Percentiles rank a stretch among this genome's conserved stretches.
These are phyloP conservation scores for Hypomontagnella submonticulosa DNA, from an alignment of 495 filamentous ascomycete species.

Conservation along the genomic window DNA sequence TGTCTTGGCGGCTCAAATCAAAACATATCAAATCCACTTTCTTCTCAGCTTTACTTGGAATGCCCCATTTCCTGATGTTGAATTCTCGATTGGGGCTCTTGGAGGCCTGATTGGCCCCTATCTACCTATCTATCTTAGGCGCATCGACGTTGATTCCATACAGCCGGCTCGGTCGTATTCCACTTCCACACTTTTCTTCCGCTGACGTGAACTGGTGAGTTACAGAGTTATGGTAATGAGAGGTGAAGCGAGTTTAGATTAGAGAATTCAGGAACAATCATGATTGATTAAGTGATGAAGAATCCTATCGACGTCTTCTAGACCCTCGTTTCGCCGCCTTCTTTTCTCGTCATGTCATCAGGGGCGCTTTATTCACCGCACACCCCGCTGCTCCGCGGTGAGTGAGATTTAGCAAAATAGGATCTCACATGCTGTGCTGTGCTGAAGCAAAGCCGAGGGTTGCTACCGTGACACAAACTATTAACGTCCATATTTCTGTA, in stretches of 20 bases:
- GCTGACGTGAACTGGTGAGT: conserved; percentile 15
- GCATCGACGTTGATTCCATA: background rate
- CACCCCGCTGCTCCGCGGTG: background rate
- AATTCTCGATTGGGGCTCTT: background rate
- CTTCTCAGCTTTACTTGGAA: background rate
- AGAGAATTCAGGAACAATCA: background rate
- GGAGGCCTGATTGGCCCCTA: background rate
- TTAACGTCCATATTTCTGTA: no score
- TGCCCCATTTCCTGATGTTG: background rate
- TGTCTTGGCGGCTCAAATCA: conserved; percentile 31
- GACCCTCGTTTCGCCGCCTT: background rate
- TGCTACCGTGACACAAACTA: conserved; percentile 27
- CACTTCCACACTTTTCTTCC: background rate
- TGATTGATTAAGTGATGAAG: background rate
- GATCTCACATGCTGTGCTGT: conserved; percentile 18
- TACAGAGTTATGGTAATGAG: no score
- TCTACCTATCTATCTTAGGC: background rate
- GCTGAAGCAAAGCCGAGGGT: conserved; percentile 16
- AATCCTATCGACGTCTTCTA: conserved; percentile 5
- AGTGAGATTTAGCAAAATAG: background rate
- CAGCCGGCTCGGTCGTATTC: background rate
- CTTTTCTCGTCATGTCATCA: background rate
- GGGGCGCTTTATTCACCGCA: background rate
- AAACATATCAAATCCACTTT: conserved; percentile 33
- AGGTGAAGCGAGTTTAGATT: background rate